Evolutionary conservation across 1,284 basidiomycete genomes (phyloP).

Genomic region (Pseudomicrostroma phylloplanum): DNA sequence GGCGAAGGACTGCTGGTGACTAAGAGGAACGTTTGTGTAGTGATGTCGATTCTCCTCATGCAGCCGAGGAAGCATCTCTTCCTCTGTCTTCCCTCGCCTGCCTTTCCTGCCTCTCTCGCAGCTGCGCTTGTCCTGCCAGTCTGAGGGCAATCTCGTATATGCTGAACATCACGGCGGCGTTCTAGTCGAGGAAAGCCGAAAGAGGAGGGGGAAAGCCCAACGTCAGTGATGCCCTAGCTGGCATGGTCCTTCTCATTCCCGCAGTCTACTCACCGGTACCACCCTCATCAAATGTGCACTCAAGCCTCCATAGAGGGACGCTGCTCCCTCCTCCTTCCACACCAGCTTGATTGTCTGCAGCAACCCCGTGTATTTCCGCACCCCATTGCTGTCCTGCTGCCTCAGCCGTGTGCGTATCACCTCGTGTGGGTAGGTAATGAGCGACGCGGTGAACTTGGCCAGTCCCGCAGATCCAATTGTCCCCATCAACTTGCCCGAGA

Average conservation of each 20-base stretch:
- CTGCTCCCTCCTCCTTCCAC: slow-evolving; percentile 79
- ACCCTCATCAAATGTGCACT: slow-evolving; percentile 93
- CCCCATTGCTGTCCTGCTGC: slow-evolving; percentile 60
- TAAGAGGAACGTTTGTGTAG: no score
- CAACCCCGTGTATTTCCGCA: slow-evolving; percentile 76
- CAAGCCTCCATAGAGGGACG: slow-evolving; percentile 82
- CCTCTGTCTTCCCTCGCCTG: background rate
- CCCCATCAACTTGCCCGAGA: slow-evolving; percentile 61
- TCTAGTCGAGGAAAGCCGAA: background rate
- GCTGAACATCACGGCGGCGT: slow-evolving; percentile 87
- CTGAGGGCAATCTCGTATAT: slow-evolving; percentile 51
- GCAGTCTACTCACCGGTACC: slow-evolving; percentile 58
- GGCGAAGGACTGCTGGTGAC: no score
- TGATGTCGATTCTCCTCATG: background rate
- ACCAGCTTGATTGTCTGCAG: slow-evolving; percentile 77
- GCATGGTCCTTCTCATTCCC: slow-evolving; percentile 12
- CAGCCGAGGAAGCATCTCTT: background rate
- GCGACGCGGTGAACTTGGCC: slow-evolving; percentile 84
- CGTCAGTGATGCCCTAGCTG: slow-evolving; percentile 3
- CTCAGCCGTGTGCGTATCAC: slow-evolving; percentile 85
- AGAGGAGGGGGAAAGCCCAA: slow-evolving; percentile 2
- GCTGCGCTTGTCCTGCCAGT: slow-evolving; percentile 20
- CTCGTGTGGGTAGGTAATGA: slow-evolving; percentile 96
- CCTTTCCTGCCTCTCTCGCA: background rate
- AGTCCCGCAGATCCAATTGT: slow-evolving; percentile 86